Percentiles rank a stretch among this genome's conserved stretches.
These are phyloP conservation scores for Hypoxylon rickii DNA, from an alignment of 495 filamentous ascomycete genomes.

Conservation along the genomic window DNA sequence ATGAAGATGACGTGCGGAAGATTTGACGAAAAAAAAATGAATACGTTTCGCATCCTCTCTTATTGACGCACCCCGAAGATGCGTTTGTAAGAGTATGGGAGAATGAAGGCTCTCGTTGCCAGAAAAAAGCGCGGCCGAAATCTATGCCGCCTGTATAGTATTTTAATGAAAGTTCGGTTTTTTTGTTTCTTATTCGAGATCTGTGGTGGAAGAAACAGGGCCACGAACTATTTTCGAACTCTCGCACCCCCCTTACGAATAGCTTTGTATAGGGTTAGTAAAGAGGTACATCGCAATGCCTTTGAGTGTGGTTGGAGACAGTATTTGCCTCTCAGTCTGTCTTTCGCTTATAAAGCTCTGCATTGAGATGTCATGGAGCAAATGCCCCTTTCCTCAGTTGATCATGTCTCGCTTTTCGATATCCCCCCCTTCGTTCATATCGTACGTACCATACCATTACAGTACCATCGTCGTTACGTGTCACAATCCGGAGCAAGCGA, in stretches of 20 bases:
- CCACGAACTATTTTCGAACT: constrained; percentile 22
- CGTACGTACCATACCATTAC: constrained; percentile 33
- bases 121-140: constrained; percentile 26
- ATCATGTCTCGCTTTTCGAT: constrained; percentile 28
- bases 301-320: too few species aligned
- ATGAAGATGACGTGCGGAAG: not conserved
- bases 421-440: constrained; percentile 38
- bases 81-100: constrained; percentile 7
- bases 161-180: constrained; percentile 34
- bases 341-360: constrained; percentile 34
- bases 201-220: constrained; percentile 29
- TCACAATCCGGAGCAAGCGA: constrained; percentile 29
- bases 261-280: constrained; percentile 21
- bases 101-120: constrained; percentile 21
- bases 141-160: constrained; percentile 40
- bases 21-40: constrained; percentile 2
- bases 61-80: not conserved
- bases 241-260: constrained; percentile 8
- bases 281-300: too few species aligned
- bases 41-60: constrained; percentile 15
- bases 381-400: constrained; percentile 33
- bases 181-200: constrained; percentile 28
- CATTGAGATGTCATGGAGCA: constrained; percentile 35
- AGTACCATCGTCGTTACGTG: constrained; percentile 35
- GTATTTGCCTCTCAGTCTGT: constrained; percentile 35